Base-by-base conservation (phyloP, 805 yeast species). In the Candida vartiovaarae region DNA sequence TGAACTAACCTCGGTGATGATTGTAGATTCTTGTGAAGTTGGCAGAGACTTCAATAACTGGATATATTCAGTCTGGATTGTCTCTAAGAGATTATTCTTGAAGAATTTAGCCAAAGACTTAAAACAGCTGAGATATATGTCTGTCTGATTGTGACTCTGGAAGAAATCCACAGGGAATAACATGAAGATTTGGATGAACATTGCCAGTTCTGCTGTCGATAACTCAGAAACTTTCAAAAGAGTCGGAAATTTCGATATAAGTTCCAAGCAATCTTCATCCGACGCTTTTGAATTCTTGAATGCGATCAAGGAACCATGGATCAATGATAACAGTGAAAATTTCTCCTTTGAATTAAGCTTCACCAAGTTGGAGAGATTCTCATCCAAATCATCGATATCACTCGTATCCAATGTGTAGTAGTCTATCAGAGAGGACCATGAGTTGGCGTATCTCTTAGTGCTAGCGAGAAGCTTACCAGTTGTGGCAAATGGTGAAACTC, bases 381-480 rank as follows among this genome's bases (percentile, higher is more conserved):
- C 54, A 34, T 63, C 65, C 26, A 67, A 44, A 1, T 46, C 36
- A 0, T 52, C 41, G 23, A 67, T 44, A 1, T 74, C 59, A 0
- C 76, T 67, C 3, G 67, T 38, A 52, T 78, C 86, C 37, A 67
- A 63, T 20, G 71, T 51, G 4, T 71, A 54, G 49, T 70, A 75
- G 2, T 65, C 60, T 1, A 72, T 48, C 29, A 38, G 26, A 15
- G 27, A 32, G 6, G 31, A 71, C 57, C 78, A 69, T n/a, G 30
- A 6, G n/a, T 37, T 35, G 27, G 31, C 3, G 38, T 50, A 56
- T 3, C 45, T 43, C 20, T 42, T 40, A 11, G 41, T n/a, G 7
- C 34, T 39, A 43, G 65, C 70, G 4, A 76, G 46, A 10, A 53
- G 46, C 39, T 63, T 66, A 27, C 66, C 68, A 15, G 53, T 60